phyloP scores from a whole-genome alignment of 1,284 basidiomycete genomes.

The Tylopilus orsonianus region DNA sequence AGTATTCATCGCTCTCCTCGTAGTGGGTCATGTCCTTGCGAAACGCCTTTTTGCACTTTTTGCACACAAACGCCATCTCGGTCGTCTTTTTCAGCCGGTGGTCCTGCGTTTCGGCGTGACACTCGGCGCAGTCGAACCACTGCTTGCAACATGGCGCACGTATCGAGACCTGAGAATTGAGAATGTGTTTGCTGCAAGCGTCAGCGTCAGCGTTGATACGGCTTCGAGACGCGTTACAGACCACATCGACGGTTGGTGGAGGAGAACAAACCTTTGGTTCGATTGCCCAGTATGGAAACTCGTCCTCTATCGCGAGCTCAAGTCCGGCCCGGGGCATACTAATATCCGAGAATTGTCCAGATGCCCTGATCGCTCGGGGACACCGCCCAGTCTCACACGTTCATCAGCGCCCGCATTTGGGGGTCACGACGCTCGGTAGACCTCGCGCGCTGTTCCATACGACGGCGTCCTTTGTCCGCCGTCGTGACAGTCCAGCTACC shows the following conservation, averaged over 20 bases:
- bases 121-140: conserved; percentile 96
- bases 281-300: conserved; percentile 6
- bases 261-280: not conserved
- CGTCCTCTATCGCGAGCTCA: too few species aligned
- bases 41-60: conserved; percentile 98
- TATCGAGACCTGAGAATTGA: conserved; percentile 92
- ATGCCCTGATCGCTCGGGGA: too few species aligned
- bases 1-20: conserved; percentile 97
- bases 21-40: conserved; percentile 89
- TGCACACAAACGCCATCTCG: conserved; percentile 95
- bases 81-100: conserved; percentile 76
- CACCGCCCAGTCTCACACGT: too few species aligned
- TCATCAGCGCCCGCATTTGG: too few species aligned
- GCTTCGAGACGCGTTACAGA: conserved; percentile 15
- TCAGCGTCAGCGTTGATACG: conserved; percentile 4
- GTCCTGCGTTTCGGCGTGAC: conserved; percentile 82
- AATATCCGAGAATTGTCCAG: too few species aligned
- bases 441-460: too few species aligned
- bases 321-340: too few species aligned
- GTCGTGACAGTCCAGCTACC: too few species aligned
- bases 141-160: conserved; percentile 93
- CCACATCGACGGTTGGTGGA: conserved; percentile 20
- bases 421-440: too few species aligned
- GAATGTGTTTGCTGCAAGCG: conserved; percentile 76
- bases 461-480: too few species aligned